phyloP scores from a whole-genome alignment of 306 rosid species.

The Castanea sativa region DNA sequence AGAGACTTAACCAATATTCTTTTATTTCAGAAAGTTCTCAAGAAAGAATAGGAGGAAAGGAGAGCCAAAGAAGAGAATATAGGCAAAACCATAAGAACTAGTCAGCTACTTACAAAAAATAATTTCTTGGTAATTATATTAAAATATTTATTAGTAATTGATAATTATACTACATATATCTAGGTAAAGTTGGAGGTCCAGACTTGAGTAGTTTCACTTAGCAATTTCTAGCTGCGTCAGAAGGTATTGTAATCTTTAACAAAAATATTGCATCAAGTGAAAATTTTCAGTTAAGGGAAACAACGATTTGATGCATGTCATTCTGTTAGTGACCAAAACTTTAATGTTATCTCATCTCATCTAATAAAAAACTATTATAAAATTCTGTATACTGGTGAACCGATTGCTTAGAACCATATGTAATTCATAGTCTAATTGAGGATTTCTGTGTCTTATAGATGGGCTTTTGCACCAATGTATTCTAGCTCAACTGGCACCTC shows the following conservation, averaged over 20 bases:
- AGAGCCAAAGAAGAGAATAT: conserved; percentile 58
- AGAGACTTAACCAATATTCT: conserved; percentile 13
- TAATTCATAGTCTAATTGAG: too few relatives aligned
- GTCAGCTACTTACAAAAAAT: conserved; percentile 36
- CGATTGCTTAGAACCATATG: too few relatives aligned
- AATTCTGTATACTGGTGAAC: too few relatives aligned
- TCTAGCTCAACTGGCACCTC: too few relatives aligned
- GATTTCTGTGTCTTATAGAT: too few relatives aligned
- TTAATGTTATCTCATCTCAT: too few relatives aligned
- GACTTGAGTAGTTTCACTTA: conserved; percentile 77
- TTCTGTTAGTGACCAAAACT: too few relatives aligned
- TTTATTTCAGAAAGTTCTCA: conserved; percentile 50
- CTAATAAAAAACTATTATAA: too few relatives aligned
- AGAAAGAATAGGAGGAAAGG: conserved; percentile 87
- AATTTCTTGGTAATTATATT: conserved; percentile 9
- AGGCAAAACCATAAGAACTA: conserved; percentile 43
- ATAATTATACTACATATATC: conserved; percentile 7
- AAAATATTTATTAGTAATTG: conserved; percentile 14
- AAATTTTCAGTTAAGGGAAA: too few relatives aligned
- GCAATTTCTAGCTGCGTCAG: conserved; percentile 48
- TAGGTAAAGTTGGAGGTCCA: conserved; percentile 66
- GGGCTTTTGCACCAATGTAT: too few relatives aligned
- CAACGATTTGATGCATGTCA: too few relatives aligned
- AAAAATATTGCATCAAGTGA: neutral
- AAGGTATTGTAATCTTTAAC: conserved; percentile 34